Evolutionary conservation across 148 eudicot genomes (phyloP), one percentile per base, ranked within the genome.

Genomic region (Rheum nobile): DNA sequence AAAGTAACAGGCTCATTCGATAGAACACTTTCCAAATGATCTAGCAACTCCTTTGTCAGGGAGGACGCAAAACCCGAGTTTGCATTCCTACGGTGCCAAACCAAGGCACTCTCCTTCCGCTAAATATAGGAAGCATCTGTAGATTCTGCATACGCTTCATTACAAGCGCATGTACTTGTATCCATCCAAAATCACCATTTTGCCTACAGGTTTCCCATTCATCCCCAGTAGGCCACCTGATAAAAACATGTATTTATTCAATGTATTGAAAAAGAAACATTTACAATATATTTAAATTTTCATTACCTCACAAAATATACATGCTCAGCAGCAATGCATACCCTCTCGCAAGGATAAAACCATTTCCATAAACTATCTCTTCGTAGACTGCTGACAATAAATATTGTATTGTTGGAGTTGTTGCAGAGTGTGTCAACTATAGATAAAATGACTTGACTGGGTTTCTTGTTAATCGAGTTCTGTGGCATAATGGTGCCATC

Each of bases 401-500:
- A 83, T 24, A 81, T 84, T 4, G 82, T 81, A 67, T 81, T 83
- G 10, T 74, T 83, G 28, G 26, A 68, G 78, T 83, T 82, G 42
- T 57, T 63, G 19, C 76, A 73, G 3, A 83, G 74, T 28, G 65
- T 71, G 67, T 81, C 76, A 29, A 83, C 71, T 29, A 83, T 74
- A 34, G 75, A 26, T 22, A 83, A 69, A 69, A 83, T 80, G 38
- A 76, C 82, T 38, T 76, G 26, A 74, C 82, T 83, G 4, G 86
- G 86, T 48, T 71, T 41, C 63, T 83, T 83, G 72, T 78, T 83
- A 75, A 83, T 80, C 52, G 82, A 77, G 41, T 79, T 78, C 65
- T 83, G 86, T 19, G 86, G 86, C 86, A 83, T 81, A 35, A 83
- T 67, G 12, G 86, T 83, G 9, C 86, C 86, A 78, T 83, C 86